Base-by-base conservation (phyloP, 768 basidiomycete genomes). In the Fomitopsis serialis region DNA sequence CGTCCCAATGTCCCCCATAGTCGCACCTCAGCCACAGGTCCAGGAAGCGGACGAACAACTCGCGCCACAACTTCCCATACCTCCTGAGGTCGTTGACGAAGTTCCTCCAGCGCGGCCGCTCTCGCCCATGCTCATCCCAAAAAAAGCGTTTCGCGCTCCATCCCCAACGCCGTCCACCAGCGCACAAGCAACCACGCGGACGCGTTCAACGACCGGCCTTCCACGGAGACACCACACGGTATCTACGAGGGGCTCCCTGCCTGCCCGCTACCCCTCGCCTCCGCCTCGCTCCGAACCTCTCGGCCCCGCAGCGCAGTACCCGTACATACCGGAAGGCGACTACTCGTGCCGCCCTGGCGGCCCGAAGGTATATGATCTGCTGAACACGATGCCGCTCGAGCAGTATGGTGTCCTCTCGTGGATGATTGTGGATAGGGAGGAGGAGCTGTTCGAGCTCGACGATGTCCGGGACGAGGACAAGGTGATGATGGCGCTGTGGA, bases 401-500 rank as follows among this genome's bases (percentile, higher is more conserved):
- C 70, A 68, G 3, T 90, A 78, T 55, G 89, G 89, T 2, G 68
- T 87, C 2, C 72, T 87, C 42, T 75, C 77, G 2, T 91, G 89
- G 89, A 72, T 77, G 36, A 73, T 92, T 8, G 47, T 86, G 8
- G 87, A 89, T 54, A 70, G 79, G 37, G 88, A 91, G 61, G 89
- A 89, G 46, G 88, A 90, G 57, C 73, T 91, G 0, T 89, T 81
- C 53, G 85, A 89, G 56, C 70, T 78, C 43, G 84, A 87, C 55
- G 82, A 89, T 60, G 72, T 89, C 11, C 72, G 73, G 37, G 87
- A 89, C 53, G 86, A 89, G 56, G 81, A 86, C 54, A 92, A 91
- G 65, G 82, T 89, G 7, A 85, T 92, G 73, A 79, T 82, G 52
- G 86, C 87, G 5, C 68, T 91, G 12, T 91, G 89, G 89, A 80